Evolutionary conservation across 306 rosid species (phyloP).

Genomic region (Acacia crassicarpa): DNA sequence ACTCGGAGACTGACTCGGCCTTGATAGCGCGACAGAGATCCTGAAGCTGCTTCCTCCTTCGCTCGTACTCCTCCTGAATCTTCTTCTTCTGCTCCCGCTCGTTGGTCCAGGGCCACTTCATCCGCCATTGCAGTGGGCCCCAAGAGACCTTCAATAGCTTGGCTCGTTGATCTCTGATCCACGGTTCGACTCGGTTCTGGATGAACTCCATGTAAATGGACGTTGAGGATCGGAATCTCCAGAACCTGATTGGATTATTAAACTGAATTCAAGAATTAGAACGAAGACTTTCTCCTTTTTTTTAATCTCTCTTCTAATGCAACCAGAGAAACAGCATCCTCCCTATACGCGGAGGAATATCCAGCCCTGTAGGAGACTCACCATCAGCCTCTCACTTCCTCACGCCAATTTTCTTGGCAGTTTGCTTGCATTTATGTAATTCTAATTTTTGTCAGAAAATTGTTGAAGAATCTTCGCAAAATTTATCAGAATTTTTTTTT

Average conservation of each 20-base stretch:
- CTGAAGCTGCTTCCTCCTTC: slow-evolving; percentile 63
- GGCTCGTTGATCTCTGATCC: slow-evolving; percentile 79
- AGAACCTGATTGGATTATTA: not conserved
- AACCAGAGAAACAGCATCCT: slow-evolving; percentile 2
- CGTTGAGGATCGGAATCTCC: not conserved
- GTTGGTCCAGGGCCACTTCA: slow-evolving; percentile 81
- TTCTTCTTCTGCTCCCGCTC: slow-evolving; percentile 64
- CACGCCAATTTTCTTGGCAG: not conserved
- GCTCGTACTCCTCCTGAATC: slow-evolving; percentile 77
- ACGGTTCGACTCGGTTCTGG: slow-evolving; percentile 85
- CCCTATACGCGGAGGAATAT: not conserved
- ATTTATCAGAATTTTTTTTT: too few relatives aligned
- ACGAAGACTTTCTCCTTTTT: not conserved
- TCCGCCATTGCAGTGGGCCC: slow-evolving; percentile 88
- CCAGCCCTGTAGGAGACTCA: not conserved
- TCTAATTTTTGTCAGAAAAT: not conserved
- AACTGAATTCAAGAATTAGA: not conserved
- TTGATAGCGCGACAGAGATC: slow-evolving; percentile 71
- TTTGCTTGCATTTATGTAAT: not conserved
- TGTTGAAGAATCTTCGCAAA: too few relatives aligned
- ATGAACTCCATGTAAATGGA: slow-evolving; percentile 66
- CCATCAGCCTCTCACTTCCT: not conserved
- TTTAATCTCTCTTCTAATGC: not conserved
- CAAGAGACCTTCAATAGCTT: slow-evolving; percentile 75
- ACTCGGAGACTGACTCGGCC: slow-evolving; percentile 74